These are phyloP conservation scores for Metschnikowia matae DNA, from an alignment of 805 yeast genomes.

Conservation along the genomic window DNA sequence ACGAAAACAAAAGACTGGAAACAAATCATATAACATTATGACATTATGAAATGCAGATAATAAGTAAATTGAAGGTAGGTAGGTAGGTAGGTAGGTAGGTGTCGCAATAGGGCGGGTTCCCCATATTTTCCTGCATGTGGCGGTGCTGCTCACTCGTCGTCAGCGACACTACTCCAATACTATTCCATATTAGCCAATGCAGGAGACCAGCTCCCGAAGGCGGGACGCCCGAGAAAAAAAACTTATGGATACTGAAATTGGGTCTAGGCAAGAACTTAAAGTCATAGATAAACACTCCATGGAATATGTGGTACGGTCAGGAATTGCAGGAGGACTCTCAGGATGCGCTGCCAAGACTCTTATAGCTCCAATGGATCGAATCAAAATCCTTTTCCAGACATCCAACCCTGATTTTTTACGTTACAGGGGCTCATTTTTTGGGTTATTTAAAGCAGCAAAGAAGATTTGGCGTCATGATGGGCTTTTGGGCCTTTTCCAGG, in stretches of 20 bases:
- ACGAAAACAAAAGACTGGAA: too few relatives aligned
- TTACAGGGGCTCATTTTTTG: constrained; percentile 75
- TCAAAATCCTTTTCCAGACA: constrained; percentile 92
- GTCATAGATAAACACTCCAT: constrained; percentile 63
- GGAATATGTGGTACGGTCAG: constrained; percentile 79
- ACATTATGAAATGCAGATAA: too few relatives aligned
- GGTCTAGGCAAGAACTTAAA: constrained; percentile 1
- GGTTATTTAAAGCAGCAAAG: constrained; percentile 68
- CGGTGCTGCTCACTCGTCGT: not conserved
- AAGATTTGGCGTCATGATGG: constrained; percentile 72
- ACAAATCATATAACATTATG: too few relatives aligned
- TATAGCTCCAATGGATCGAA: constrained; percentile 93
- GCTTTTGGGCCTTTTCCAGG: constrained; percentile 78
- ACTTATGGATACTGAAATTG: too few relatives aligned
- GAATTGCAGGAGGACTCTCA: constrained; percentile 91
- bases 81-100: too few relatives aligned
- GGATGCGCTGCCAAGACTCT: constrained; percentile 95
- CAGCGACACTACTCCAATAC: not conserved
- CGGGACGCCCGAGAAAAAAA: too few relatives aligned
- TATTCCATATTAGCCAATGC: not conserved
- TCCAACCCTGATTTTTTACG: constrained; percentile 82
- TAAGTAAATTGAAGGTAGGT: not conserved
- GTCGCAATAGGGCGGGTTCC: not conserved
- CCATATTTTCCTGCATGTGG: constrained; percentile 5
- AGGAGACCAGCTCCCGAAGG: not conserved